Base-by-base conservation (phyloP, 2,329 filamentous ascomycete genomes). In the Fusarium setosum region DNA sequence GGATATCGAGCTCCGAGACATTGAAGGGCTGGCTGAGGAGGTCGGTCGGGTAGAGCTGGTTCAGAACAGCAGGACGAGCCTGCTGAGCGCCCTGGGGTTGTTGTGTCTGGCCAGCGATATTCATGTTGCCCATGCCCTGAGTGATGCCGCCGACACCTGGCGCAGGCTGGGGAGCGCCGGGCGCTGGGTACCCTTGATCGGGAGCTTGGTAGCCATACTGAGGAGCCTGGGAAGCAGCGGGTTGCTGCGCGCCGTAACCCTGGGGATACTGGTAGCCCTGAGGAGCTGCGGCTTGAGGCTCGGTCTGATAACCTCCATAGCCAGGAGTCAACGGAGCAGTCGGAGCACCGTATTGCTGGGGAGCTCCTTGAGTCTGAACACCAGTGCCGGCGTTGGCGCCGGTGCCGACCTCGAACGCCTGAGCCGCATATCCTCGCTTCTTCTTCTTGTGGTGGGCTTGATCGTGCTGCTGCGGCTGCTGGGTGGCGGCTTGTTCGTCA, bases 1-100 rank as follows among this genome's bases (percentile, higher is more conserved):
- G 93, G 62, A 94, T 86, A 72, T 98, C 95, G 66, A 99, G 82
- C 82, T 98, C 96, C 48, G 91, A 89, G 70, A 97, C 94, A 76
- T 97, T 95, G 82, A 99, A 97, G 23, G 95, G 94, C 80, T 97
- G 93, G 72, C 91, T 93, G 73, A 97, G 86, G 61, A 99, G 86
- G 76, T 99, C 96, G 40, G 94, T 95, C 17, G 94, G 92, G 77
- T 96, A 95, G 60, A 98, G 88, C 80, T 95, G 93, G 80, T 97
- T 98, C 70, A 97, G 82, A 70, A 81, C 83, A 69, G 81, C 84
- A 70, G 74, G 81, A 72, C 79, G 77, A 66, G 73, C 70, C 21
- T 76, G 73, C 62, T 79, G 80, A n/a, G 83, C 68, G 32, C 60
- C 68, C 61, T 77, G 70, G 34, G 63, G 81, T 49, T 85, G 86